These are phyloP conservation scores for Hypseocharis bilobata DNA, from an alignment of 441 rosid species.

Conservation along the genomic window DNA sequence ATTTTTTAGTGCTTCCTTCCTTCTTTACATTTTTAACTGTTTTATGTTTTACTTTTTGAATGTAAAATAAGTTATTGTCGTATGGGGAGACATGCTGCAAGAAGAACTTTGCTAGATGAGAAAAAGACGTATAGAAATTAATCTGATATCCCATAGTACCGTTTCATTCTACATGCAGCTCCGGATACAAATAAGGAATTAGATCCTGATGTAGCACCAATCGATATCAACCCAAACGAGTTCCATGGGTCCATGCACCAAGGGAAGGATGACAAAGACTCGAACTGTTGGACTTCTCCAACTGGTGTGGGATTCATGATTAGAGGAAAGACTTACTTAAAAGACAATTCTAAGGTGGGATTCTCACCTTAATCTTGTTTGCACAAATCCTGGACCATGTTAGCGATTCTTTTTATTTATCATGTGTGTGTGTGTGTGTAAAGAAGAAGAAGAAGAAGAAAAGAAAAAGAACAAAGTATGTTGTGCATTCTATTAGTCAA, in stretches of 20 bases:
- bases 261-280: constrained; percentile 55
- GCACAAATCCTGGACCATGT: not conserved
- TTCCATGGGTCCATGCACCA: constrained; percentile 54
- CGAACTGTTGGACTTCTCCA: constrained; percentile 89
- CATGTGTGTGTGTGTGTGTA: not conserved
- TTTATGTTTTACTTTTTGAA: not conserved
- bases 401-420: not conserved
- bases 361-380: constrained; percentile 16
- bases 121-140: not conserved
- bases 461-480: constrained; percentile 4
- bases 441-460: not conserved
- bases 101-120: not conserved
- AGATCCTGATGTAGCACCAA: constrained; percentile 45
- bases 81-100: not conserved
- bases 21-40: not conserved
- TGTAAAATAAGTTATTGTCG: not conserved
- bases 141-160: constrained; percentile 1
- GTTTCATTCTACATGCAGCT: constrained; percentile 36
- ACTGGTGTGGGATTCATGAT: constrained; percentile 84
- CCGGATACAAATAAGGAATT: constrained; percentile 53
- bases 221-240: constrained; percentile 46
- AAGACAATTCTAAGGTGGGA: constrained; percentile 71
- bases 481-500: not conserved
- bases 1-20: not conserved
- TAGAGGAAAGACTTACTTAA: constrained; percentile 85